These are phyloP conservation scores for Xylaria sp. DNA, from an alignment of 2,329 filamentous ascomycete species.

Conservation along the genomic window DNA sequence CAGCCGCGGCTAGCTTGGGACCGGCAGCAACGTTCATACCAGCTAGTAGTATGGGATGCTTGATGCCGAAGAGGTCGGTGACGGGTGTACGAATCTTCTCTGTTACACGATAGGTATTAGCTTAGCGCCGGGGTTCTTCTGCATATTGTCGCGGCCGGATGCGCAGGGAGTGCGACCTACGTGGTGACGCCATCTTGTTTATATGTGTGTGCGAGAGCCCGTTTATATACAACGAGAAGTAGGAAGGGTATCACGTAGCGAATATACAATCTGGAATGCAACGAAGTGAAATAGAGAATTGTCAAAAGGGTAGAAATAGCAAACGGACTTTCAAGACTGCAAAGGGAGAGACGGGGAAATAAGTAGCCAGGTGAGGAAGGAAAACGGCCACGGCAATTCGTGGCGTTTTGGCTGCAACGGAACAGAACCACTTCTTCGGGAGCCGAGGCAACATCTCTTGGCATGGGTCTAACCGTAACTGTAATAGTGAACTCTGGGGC, in stretches of 20 bases:
- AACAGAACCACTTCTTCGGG: constrained; percentile 35
- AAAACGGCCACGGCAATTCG: constrained; percentile 20
- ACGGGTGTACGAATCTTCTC: constrained; percentile 90
- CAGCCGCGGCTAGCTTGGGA: constrained; percentile 93
- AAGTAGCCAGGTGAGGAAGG: neutral
- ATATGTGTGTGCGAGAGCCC: neutral
- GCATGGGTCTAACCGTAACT: constrained; percentile 24
- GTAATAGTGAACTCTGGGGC: constrained; percentile 24
- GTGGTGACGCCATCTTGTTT: constrained; percentile 51
- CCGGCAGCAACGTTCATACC: constrained; percentile 99
- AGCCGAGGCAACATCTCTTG: constrained; percentile 42
- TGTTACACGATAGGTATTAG: constrained; percentile 51
- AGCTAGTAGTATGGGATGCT: constrained; percentile 93
- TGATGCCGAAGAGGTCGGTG: constrained; percentile 97
- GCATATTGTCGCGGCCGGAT: constrained; percentile 17
- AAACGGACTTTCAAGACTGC: constrained; percentile 9
- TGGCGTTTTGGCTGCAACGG: constrained; percentile 16
- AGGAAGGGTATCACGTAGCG: neutral
- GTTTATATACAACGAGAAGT: neutral
- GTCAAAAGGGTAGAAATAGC: neutral
- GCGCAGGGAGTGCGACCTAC: constrained; percentile 40
- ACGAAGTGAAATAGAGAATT: neutral
- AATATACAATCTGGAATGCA: neutral
- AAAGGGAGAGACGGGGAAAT: constrained; percentile 11
- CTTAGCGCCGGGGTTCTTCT: constrained; percentile 36